These are phyloP conservation scores for Blastocrithidia nonstop DNA, from an alignment of 208 protist genomes.

Conservation along the genomic window DNA sequence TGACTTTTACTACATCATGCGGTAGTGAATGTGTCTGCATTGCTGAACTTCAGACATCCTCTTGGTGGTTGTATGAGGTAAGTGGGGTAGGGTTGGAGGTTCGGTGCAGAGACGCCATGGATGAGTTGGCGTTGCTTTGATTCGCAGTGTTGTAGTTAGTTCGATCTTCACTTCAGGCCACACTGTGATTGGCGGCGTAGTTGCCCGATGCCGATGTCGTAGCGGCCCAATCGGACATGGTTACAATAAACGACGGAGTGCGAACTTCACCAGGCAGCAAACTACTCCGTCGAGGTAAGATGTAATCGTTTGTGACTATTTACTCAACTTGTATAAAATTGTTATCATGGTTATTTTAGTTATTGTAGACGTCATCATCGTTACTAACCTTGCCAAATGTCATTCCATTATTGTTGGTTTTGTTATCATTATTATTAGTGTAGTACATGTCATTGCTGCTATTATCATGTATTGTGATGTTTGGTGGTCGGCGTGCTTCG, in stretches of 20 bases:
- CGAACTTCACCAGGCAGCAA: constrained; percentile 40
- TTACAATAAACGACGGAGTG: constrained; percentile 23
- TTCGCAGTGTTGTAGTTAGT: constrained; percentile 13
- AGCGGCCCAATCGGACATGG: constrained; percentile 28
- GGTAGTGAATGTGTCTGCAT: too few relatives aligned
- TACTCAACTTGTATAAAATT: neutral
- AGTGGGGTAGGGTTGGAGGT: too few relatives aligned
- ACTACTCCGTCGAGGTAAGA: constrained; percentile 15
- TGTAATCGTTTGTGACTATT: neutral
- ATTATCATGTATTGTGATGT: neutral
- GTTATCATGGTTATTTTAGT: neutral
- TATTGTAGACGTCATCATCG: neutral
- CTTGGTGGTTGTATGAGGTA: too few relatives aligned
- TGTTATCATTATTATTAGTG: neutral
- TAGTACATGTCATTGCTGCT: neutral
- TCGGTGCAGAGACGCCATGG: too few relatives aligned
- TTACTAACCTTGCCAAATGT: neutral
- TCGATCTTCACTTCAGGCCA: constrained; percentile 31
- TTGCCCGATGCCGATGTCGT: too few relatives aligned
- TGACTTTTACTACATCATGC: too few relatives aligned
- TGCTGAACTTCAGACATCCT: too few relatives aligned
- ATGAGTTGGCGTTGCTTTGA: constrained; percentile 1
- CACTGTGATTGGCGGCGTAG: too few relatives aligned
- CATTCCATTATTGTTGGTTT: neutral
- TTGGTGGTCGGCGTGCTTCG: too few relatives aligned